phyloP scores from a whole-genome alignment of 768 basidiomycete species.

The Mycena vitilis region DNA sequence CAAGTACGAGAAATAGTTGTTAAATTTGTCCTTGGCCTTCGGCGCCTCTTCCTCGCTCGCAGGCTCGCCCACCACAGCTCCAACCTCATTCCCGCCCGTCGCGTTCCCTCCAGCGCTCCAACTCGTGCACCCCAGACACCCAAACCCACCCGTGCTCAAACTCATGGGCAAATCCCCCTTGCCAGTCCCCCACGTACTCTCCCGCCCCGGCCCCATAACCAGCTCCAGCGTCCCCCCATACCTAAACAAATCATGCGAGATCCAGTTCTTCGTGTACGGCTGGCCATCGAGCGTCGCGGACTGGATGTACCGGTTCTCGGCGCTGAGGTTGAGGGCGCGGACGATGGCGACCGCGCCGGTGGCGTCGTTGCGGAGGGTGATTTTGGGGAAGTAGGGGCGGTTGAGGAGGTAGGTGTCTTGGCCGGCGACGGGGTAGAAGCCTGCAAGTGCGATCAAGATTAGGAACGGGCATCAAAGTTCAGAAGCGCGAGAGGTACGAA shows the following conservation, averaged over 20 bases:
- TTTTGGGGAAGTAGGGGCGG: conserved; percentile 35
- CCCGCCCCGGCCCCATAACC: conserved; percentile 13
- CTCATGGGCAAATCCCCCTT: conserved; percentile 22
- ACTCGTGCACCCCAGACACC: not conserved
- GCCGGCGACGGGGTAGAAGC: conserved; percentile 34
- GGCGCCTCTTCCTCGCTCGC: not conserved
- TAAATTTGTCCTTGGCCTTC: not conserved
- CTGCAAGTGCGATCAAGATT: too few species aligned
- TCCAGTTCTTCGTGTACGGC: conserved; percentile 27
- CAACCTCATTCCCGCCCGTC: not conserved
- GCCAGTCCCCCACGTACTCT: conserved; percentile 19
- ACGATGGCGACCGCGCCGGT: conserved; percentile 27
- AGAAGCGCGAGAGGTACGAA: too few species aligned
- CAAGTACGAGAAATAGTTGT: conserved; percentile 8
- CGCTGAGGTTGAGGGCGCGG: conserved; percentile 23
- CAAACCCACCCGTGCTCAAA: conserved; percentile 26
- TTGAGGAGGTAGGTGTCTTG: conserved; percentile 36
- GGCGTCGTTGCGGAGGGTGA: conserved; percentile 31
- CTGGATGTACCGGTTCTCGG: conserved; percentile 29
- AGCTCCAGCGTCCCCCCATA: conserved; percentile 17
- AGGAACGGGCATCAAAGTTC: too few species aligned
- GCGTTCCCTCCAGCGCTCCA: too few species aligned
- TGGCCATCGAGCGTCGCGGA: conserved; percentile 29
- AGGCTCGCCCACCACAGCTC: not conserved
- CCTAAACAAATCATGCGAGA: conserved; percentile 18